These are phyloP conservation scores for Peltaster fructicola DNA, from an alignment of 2,329 filamentous ascomycete genomes.

Conservation along the genomic window DNA sequence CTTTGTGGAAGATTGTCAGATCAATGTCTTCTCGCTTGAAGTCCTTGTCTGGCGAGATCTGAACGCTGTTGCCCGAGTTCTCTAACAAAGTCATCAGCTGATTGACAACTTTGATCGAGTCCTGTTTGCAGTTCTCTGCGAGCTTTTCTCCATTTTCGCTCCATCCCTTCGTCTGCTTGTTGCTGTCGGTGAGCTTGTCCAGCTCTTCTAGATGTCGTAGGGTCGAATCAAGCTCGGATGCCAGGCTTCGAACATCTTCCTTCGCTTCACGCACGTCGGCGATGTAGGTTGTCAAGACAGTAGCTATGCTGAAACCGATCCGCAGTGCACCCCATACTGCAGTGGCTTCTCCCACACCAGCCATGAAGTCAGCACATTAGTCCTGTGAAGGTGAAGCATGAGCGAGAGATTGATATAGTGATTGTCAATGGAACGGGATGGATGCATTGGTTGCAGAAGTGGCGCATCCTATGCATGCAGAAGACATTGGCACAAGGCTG, in stretches of 20 bases:
- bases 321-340: constrained; percentile 4
- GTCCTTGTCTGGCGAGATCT: constrained; percentile 1
- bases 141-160: constrained; percentile 2
- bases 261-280: constrained; percentile 4
- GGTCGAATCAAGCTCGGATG: constrained; percentile 4
- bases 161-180: constrained; percentile 1
- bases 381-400: too few relatives aligned
- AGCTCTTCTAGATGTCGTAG: constrained; percentile 5
- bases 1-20: constrained; percentile 2
- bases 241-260: constrained; percentile 5
- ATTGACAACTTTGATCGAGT: constrained; percentile 3
- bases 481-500: too few relatives aligned
- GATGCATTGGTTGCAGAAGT: too few relatives aligned
- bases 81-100: constrained; percentile 2
- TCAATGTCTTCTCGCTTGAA: constrained; percentile 4
- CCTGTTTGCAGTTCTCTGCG: constrained; percentile 3
- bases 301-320: constrained; percentile 6
- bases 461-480: too few relatives aligned
- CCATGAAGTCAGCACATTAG: too few relatives aligned
- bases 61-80: constrained; percentile 1
- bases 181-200: constrained; percentile 2
- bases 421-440: too few relatives aligned
- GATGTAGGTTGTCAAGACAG: constrained; percentile 5
- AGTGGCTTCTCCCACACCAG: constrained; percentile 4
- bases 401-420: too few relatives aligned